Base-by-base conservation (phyloP, 2,329 filamentous ascomycete species). In the Calonectria crousiana region DNA sequence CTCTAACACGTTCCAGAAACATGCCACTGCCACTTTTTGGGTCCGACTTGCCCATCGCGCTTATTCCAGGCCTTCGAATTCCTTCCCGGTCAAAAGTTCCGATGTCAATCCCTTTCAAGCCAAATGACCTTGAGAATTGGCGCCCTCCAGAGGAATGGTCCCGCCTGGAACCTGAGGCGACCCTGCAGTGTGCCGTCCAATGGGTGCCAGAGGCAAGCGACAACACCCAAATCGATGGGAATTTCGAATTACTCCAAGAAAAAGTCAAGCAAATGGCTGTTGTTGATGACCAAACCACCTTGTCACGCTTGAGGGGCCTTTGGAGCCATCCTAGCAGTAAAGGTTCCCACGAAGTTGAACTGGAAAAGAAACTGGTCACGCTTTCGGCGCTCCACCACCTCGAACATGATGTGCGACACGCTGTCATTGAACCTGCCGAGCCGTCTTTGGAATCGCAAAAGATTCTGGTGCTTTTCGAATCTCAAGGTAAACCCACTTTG, bases 311-410 rank as follows among this genome's bases (percentile, higher is more conserved):
- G 47, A 90, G 88, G 38, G 88, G 76, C 23, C 72, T 80, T 9
- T 79, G 75, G 78, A 72, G 41, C 26, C 18, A 56, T 26, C 71
- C 73, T 2, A 73, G 69, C 32, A 8, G 6, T 44, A 26, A 26
- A 20, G 28, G 41, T 34, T 6, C 75, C 2, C 36, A 53, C 1
- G 75, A 78, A 66, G 78, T 90, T 5, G 89, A 90, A 72, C 84
- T 90, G 62, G 88, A 90, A 75, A 90, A 90, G 79, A 90, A 91
- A 78, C 75, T 75, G 30, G 93, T 91, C 91, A 89, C 95, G 84
- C 85, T 93, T 41, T 91, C 89, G 34, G 88, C 88, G 1, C 83
- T 94, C 67, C 87, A 88, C 74, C 85, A 84, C 75, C 85, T 87
- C 78, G 87, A 86, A 47, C 85, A 86, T 38, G 76, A 81, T 1